These are phyloP conservation scores for Spathaspora boniae DNA, from an alignment of 805 yeast genomes.

Conservation along the genomic window DNA sequence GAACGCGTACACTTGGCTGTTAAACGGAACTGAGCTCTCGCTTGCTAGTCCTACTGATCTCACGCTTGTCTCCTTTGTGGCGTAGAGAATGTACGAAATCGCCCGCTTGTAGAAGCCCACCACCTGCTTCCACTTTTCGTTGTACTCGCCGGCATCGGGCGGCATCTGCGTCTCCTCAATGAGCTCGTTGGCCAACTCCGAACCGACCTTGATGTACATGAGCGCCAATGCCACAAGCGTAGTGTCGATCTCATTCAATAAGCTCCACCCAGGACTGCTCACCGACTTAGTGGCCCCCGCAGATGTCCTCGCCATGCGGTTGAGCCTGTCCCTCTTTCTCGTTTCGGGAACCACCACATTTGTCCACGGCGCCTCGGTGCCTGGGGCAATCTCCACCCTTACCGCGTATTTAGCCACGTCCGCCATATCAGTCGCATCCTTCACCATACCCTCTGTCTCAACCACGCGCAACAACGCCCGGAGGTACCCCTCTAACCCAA, in stretches of 20 bases:
- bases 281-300: background rate
- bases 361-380: too few relatives aligned
- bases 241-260: constrained; percentile 28
- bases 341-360: too few relatives aligned
- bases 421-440: too few relatives aligned
- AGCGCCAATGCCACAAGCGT: constrained; percentile 22
- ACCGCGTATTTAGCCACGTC: too few relatives aligned
- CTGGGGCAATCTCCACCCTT: too few relatives aligned
- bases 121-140: constrained; percentile 37
- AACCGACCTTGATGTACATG: constrained; percentile 30
- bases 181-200: constrained; percentile 32
- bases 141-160: constrained; percentile 13
- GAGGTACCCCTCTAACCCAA: constrained; percentile 32
- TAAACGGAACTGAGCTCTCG: background rate
- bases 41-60: background rate
- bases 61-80: constrained; percentile 10
- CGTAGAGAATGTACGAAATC: constrained; percentile 24
- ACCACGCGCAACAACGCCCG: constrained; percentile 17
- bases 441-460: constrained; percentile 4
- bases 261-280: constrained; percentile 21
- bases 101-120: constrained; percentile 29
- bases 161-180: constrained; percentile 23
- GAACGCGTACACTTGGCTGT: constrained; percentile 9
- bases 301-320: background rate
- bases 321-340: background rate